Evolutionary conservation across 2,329 filamentous ascomycete genomes (phyloP).

Genomic region (Arthrobotrys sphaeroides): DNA sequence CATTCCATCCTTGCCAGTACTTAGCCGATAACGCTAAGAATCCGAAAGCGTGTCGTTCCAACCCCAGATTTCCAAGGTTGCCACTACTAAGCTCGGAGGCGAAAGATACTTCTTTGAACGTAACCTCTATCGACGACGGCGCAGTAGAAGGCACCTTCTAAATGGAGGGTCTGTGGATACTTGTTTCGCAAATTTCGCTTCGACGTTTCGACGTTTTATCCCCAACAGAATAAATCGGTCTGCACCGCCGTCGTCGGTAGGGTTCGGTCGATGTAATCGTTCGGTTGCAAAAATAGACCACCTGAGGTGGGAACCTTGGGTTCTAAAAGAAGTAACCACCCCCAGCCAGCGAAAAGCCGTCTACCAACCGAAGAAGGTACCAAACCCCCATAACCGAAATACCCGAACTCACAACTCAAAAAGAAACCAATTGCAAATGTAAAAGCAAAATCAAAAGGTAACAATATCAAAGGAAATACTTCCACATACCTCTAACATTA

Average conservation of each 20-base stretch:
- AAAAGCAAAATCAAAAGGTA: not conserved
- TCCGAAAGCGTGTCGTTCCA: conserved; percentile 23
- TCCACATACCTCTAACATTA: conserved; percentile 69
- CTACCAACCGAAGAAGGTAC: conserved; percentile 19
- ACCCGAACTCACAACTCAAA: conserved; percentile 10
- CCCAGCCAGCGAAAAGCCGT: not conserved
- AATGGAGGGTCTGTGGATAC: conserved; percentile 11
- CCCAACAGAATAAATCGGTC: conserved; percentile 29
- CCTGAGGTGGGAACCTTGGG: too few species aligned
- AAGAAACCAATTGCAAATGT: not conserved
- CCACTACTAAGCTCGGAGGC: not conserved
- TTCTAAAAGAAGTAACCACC: not conserved
- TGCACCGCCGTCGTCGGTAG: not conserved
- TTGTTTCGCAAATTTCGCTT: not conserved
- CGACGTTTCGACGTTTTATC: not conserved
- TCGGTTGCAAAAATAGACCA: conserved; percentile 27
- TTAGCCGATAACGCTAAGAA: conserved; percentile 34
- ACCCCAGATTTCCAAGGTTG: conserved; percentile 29
- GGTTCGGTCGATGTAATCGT: not conserved
- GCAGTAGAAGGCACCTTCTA: conserved; percentile 22
- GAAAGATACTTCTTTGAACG: not conserved
- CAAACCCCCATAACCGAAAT: conserved; percentile 7
- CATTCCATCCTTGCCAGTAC: conserved; percentile 43
- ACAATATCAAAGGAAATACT: not conserved
- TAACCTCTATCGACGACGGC: conserved; percentile 14